Conservation (phyloP, 768 basidiomycete species). For the Amyloporia xantha region DNA sequence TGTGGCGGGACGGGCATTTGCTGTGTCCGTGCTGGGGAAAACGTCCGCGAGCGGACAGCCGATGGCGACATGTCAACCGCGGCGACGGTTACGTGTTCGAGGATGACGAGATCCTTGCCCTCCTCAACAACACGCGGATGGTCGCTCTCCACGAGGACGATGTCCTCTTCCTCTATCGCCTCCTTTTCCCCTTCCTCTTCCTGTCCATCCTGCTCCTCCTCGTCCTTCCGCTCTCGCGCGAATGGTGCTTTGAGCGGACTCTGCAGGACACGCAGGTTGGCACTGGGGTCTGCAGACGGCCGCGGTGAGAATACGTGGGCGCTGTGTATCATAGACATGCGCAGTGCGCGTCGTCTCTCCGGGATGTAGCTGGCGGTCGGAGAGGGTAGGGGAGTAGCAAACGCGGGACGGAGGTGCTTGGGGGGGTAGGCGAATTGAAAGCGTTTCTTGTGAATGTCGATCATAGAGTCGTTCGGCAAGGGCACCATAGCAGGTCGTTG, state of each 20-base stretch:
- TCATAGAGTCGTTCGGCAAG: slow-evolving; percentile 55
- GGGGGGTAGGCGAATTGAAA: slow-evolving; percentile 75
- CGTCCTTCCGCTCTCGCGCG: slow-evolving; percentile 5
- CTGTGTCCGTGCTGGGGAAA: neutral
- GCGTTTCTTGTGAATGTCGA: slow-evolving; percentile 62
- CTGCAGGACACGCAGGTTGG: slow-evolving; percentile 59
- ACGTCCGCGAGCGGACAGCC: slow-evolving; percentile 2
- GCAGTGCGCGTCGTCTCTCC: slow-evolving; percentile 33
- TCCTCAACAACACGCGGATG: slow-evolving; percentile 65
- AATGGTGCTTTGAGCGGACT: slow-evolving; percentile 41
- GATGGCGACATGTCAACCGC: slow-evolving; percentile 3
- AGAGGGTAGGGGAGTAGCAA: slow-evolving; percentile 35
- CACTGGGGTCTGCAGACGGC: slow-evolving; percentile 50
- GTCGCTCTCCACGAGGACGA: slow-evolving; percentile 57
- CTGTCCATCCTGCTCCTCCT: neutral
- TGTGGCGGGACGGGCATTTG: slow-evolving; percentile 9
- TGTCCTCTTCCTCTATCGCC: slow-evolving; percentile 25
- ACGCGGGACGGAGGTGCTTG: slow-evolving; percentile 52
- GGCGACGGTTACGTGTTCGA: slow-evolving; percentile 53
- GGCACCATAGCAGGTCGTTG: slow-evolving; percentile 47
- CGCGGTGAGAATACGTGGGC: slow-evolving; percentile 69
- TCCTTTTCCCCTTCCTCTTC: slow-evolving; percentile 7
- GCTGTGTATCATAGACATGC: slow-evolving; percentile 71
- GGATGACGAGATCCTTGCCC: slow-evolving; percentile 58
- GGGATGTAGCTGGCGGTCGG: slow-evolving; percentile 36